Conservation (phyloP, 305 asterid species). For the Nicotiana rustica region DNA sequence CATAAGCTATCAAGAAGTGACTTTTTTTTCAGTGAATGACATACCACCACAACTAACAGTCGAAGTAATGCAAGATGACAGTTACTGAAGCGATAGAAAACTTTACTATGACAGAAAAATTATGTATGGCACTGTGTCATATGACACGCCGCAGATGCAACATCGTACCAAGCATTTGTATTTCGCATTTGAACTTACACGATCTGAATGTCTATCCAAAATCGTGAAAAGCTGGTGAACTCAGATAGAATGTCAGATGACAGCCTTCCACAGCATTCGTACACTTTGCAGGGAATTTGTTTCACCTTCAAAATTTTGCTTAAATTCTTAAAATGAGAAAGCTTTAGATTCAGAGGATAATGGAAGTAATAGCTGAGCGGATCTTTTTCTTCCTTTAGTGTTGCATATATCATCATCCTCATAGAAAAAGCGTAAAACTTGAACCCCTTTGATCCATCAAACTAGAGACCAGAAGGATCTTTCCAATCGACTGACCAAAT, state of each 20-base stretch:
- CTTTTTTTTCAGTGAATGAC: not conserved
- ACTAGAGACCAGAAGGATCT: not conserved
- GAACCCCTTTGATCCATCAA: conserved; percentile 4
- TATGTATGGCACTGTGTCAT: not conserved
- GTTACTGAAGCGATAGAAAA: not conserved
- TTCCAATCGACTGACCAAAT: not conserved
- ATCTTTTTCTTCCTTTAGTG: too few relatives aligned
- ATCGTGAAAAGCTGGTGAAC: not conserved
- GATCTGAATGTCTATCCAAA: not conserved
- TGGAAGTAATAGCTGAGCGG: not conserved
- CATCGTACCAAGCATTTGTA: conserved; percentile 20
- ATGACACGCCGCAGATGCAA: conserved; percentile 6
- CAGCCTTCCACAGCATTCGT: not conserved
- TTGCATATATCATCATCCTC: conserved; percentile 22
- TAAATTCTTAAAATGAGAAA: not conserved
- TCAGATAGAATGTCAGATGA: not conserved
- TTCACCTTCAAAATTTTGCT: not conserved
- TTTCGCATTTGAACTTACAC: not conserved
- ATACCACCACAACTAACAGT: not conserved
- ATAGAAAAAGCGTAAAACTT: not conserved
- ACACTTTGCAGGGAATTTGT: not conserved
- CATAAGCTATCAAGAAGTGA: not conserved
- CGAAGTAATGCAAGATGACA: not conserved
- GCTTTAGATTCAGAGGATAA: not conserved
- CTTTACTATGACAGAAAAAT: not conserved